These are phyloP conservation scores for Aspergillus costaricaensis DNA, from an alignment of 2,329 filamentous ascomycete species.

Conservation along the genomic window DNA sequence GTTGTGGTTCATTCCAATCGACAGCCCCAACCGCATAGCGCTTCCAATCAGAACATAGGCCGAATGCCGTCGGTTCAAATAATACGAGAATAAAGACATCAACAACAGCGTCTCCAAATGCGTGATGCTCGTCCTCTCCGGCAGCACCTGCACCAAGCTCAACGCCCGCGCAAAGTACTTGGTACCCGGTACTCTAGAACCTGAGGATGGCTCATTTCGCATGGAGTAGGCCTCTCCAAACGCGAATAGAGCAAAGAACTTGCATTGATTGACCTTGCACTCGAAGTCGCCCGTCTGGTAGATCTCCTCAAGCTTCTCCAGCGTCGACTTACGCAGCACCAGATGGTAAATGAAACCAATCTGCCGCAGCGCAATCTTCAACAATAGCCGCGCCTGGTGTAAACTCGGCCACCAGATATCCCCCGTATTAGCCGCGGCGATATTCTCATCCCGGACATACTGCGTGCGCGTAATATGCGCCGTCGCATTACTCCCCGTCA, in stretches of 20 bases:
- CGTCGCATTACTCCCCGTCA: constrained; percentile 34
- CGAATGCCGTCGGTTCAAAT: constrained; percentile 39
- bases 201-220: constrained; percentile 34
- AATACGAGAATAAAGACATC: constrained; percentile 40
- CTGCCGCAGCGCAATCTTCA: constrained; percentile 41
- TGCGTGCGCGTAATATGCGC: constrained; percentile 39
- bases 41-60: constrained; percentile 39
- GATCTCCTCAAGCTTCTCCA: constrained; percentile 44
- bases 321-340: constrained; percentile 39
- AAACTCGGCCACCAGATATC: constrained; percentile 39
- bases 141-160: constrained; percentile 44
- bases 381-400: constrained; percentile 39
- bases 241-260: constrained; percentile 49
- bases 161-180: constrained; percentile 48
- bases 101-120: constrained; percentile 48
- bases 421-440: constrained; percentile 31
- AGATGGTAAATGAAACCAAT: constrained; percentile 41
- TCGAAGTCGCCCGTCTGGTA: constrained; percentile 36
- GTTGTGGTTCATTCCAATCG: constrained; percentile 48
- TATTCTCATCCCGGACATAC: constrained; percentile 35
- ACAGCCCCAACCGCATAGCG: constrained; percentile 46
- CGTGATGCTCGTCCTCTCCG: constrained; percentile 48
- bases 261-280: constrained; percentile 43
- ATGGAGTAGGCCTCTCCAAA: constrained; percentile 51
- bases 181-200: constrained; percentile 45